Percentiles rank a stretch among this genome's conserved stretches.
phyloP scores from a whole-genome alignment of 768 basidiomycete species.

The Mycena floridula region DNA sequence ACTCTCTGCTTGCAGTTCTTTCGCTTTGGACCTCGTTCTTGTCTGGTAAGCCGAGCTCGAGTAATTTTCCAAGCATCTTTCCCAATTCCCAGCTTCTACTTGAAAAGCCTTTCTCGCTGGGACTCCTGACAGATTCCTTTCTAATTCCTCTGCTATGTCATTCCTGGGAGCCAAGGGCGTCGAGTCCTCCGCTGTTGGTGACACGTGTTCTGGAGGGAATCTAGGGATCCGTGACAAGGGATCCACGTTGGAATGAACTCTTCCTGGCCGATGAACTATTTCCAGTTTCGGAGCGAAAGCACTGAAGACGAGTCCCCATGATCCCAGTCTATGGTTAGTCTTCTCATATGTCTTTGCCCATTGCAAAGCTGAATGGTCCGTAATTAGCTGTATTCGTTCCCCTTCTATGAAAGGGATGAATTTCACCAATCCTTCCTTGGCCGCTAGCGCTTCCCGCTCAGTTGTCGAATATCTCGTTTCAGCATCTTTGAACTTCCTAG shows the following conservation, averaged over 20 bases:
- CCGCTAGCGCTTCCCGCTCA: constrained; percentile 19
- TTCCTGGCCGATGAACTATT: constrained; percentile 2
- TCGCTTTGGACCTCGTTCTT: no score
- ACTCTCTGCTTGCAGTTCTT: no score
- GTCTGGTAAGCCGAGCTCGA: no score
- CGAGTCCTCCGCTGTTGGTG: no score
- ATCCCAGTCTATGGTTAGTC: constrained; percentile 7
- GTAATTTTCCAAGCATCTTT: no score
- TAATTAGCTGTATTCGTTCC: constrained; percentile 11
- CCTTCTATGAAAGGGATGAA: constrained; percentile 25
- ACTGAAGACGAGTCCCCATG: constrained; percentile 19
- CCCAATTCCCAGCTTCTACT: no score
- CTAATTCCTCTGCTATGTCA: no score
- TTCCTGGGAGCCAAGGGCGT: no score
- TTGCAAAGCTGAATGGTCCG: constrained; percentile 7
- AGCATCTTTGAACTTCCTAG: constrained; percentile 13
- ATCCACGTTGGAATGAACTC: not conserved
- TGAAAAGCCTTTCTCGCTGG: no score
- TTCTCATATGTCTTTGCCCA: constrained; percentile 9
- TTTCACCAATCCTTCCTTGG: constrained; percentile 19
- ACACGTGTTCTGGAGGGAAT: no score
- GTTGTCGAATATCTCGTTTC: constrained; percentile 20
- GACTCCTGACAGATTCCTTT: no score
- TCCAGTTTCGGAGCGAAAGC: constrained; percentile 1
- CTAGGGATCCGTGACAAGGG: constrained; percentile 5